Percentiles rank a stretch among this genome's conserved stretches.
phyloP scores from a whole-genome alignment of 2,329 filamentous ascomycete species.

The Epichloe uncinata region DNA sequence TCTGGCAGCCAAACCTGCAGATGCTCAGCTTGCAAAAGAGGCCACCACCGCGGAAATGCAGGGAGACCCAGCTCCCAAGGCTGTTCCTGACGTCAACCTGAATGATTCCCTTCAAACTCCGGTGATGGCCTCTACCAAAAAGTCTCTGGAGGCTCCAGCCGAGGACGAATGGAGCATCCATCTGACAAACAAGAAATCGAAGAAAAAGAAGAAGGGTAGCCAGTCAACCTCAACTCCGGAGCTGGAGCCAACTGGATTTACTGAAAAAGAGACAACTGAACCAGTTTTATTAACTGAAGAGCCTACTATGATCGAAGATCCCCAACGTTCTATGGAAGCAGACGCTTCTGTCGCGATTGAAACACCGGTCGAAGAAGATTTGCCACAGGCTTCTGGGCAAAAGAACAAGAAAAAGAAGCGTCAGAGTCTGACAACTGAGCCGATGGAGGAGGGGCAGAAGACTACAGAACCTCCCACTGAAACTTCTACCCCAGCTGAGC shows the following conservation, averaged over 20 bases:
- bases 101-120: not conserved
- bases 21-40: not conserved
- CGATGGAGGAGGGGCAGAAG: not conserved
- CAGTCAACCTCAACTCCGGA: constrained; percentile 7
- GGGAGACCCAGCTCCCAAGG: not conserved
- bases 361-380: not conserved
- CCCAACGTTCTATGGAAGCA: not conserved
- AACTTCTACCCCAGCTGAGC: not conserved
- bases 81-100: not conserved
- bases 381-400: constrained; percentile 5
- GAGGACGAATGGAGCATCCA: constrained; percentile 10
- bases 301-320: not conserved
- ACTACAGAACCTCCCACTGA: not conserved
- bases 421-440: not conserved
- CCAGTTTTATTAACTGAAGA: constrained; percentile 1
- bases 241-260: not conserved
- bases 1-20: not conserved
- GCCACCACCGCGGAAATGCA: not conserved
- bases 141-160: constrained; percentile 1
- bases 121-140: not conserved
- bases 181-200: constrained; percentile 13
- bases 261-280: not conserved
- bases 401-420: constrained; percentile 9
- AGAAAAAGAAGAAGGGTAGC: constrained; percentile 20
- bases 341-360: not conserved